These are phyloP conservation scores for Thelonectria olida DNA, from an alignment of 2,329 filamentous ascomycete genomes.

Conservation along the genomic window DNA sequence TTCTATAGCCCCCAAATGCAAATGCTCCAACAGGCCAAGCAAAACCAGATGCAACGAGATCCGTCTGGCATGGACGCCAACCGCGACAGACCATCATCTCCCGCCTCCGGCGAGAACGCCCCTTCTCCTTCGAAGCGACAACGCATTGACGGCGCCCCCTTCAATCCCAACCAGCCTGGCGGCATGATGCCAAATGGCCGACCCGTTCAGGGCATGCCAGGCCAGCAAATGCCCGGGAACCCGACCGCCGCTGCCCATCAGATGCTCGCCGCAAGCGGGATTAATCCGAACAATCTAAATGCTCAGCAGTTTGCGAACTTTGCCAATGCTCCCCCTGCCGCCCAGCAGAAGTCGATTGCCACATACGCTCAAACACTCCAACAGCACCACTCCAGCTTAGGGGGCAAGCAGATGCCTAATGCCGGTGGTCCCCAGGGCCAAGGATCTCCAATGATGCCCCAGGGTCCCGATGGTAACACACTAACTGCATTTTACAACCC, in stretches of 20 bases:
- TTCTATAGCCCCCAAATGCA: constrained; percentile 72
- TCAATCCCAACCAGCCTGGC: constrained; percentile 74
- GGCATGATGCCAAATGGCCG: constrained; percentile 78
- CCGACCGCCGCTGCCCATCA: constrained; percentile 64
- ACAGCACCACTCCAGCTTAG: constrained; percentile 83
- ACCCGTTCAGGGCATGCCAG: constrained; percentile 75
- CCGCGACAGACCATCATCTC: constrained; percentile 82
- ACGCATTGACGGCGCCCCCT: constrained; percentile 76
- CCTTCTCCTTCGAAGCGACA: constrained; percentile 92
- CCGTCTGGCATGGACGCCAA: constrained; percentile 88
- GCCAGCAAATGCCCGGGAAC: constrained; percentile 70
- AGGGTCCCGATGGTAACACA: constrained; percentile 71
- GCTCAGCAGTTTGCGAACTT: constrained; percentile 78
- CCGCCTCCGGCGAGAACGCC: constrained; percentile 84
- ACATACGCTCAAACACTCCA: constrained; percentile 87
- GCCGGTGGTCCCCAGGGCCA: constrained; percentile 75
- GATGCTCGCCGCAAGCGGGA: constrained; percentile 73
- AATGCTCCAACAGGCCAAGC: constrained; percentile 75
- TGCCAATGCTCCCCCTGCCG: constrained; percentile 62
- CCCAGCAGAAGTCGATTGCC: constrained; percentile 85
- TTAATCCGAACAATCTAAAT: constrained; percentile 79
- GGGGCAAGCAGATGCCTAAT: constrained; percentile 82
- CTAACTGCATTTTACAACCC: constrained; percentile 71
- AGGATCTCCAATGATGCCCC: constrained; percentile 83
- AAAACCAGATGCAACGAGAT: constrained; percentile 87